These are phyloP conservation scores for Phaeolepiota aurea DNA, from an alignment of 768 basidiomycete genomes.

Conservation along the genomic window DNA sequence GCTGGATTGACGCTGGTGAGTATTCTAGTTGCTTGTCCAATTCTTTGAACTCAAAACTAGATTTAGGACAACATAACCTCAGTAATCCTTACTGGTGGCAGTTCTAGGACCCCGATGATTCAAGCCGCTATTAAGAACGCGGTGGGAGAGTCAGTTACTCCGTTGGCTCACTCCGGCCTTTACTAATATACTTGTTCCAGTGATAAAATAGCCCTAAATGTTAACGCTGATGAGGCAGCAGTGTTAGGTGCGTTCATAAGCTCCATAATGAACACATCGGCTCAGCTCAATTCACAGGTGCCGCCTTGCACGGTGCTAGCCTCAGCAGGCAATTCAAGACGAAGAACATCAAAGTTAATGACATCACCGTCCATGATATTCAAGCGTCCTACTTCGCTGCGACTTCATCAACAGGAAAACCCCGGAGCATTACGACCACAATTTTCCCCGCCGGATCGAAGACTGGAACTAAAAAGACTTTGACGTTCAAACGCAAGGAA, in stretches of 20 bases:
- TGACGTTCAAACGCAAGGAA: constrained; percentile 78
- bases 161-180: background rate
- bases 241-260: constrained; percentile 54
- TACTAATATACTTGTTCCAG: constrained; percentile 20
- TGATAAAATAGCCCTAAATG: constrained; percentile 84
- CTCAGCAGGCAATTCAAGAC: constrained; percentile 90
- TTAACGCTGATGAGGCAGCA: constrained; percentile 95
- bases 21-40: constrained; percentile 2
- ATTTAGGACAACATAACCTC: constrained; percentile 74
- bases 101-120: constrained; percentile 86
- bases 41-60: constrained; percentile 3
- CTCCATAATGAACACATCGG: background rate
- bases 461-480: constrained; percentile 73
- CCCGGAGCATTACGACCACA: constrained; percentile 64
- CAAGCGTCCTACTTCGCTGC: constrained; percentile 69
- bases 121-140: constrained; percentile 70
- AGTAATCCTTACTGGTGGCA: constrained; percentile 90
- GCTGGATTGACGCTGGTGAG: constrained; percentile 63
- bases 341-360: constrained; percentile 82
- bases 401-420: constrained; percentile 35
- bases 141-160: constrained; percentile 63
- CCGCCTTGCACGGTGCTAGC: constrained; percentile 86
- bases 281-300: constrained; percentile 30
- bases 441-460: constrained; percentile 78
- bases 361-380: constrained; percentile 66